Evolutionary conservation across 2,329 filamentous ascomycete genomes (phyloP), one percentile per base, ranked within the genome.

Genomic region (Alternaria infectoria): DNA sequence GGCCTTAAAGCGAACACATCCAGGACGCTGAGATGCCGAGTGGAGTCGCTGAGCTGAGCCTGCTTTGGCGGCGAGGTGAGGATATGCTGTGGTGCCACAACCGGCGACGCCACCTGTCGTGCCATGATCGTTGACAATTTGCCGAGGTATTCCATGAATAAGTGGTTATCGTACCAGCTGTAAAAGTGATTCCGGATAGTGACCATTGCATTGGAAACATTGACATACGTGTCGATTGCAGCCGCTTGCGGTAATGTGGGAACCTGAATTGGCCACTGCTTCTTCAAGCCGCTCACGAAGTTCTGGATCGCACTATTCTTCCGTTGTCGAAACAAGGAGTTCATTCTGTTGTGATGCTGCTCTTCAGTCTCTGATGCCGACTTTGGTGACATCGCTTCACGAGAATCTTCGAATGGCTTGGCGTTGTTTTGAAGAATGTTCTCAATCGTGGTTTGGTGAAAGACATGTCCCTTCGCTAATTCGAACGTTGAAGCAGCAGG

Each of bases 151-250:
- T 62, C 3, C 21, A 59, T 21, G 80, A 86, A 68, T 80, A 69
- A 0, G 77, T 80, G 19, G 85, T 76, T 19, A 83, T 73, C 19
- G 83, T 61, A 66, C 72, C 74, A 77, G 3, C 13, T 12, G 15
- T 67, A 57, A 36, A 73, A 77, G 12, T 15, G 55, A 0, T 17
- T 7, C 5, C 11, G 65, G 5, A 80, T 68, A 1, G 28, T 17
- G 1, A n/a, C 5, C 70, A 75, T 75, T 3, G 65, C 69, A 7
- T 15, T 21, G 1, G 25, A 3, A 0, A 49, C 59, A 6, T 73
- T 17, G 4, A 77, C 6, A 28, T 75, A 78, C 17, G 47, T 64
- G 1, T 44, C 23, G 6, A 65, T 54, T 12, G 57, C 28, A 6
- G 45, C 5, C 2, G 19, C 54, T 2, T 11, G 32, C 21, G 72